Evolutionary conservation across 352 stramenopile genomes (phyloP).

Genomic region (Globisporangium iwayamae): DNA sequence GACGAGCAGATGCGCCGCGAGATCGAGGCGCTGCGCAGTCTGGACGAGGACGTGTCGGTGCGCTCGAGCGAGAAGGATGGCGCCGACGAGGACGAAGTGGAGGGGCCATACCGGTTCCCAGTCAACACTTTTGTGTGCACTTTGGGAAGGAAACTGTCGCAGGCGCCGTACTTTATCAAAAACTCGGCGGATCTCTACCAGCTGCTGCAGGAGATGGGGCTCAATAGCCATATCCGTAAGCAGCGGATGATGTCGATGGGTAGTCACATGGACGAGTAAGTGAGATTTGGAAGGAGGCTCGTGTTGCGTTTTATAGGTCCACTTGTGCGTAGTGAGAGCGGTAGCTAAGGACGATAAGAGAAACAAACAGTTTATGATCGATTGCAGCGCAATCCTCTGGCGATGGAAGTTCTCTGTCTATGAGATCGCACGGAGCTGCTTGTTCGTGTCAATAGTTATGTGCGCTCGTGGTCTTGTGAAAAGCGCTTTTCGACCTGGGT

Average conservation of each 20-base stretch:
- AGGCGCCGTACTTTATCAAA: constrained; percentile 86
- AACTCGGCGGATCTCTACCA: constrained; percentile 84
- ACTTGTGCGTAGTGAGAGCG: background rate
- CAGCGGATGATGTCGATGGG: constrained; percentile 65
- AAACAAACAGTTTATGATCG: background rate
- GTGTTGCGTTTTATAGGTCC: background rate
- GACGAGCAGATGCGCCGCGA: constrained; percentile 21
- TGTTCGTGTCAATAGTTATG: too few species aligned
- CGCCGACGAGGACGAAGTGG: constrained; percentile 18
- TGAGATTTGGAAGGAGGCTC: background rate
- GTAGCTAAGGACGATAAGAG: background rate
- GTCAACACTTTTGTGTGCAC: constrained; percentile 87
- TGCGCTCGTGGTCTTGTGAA: too few species aligned
- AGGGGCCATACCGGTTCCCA: constrained; percentile 63
- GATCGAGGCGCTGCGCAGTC: constrained; percentile 15
- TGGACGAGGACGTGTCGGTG: constrained; percentile 21
- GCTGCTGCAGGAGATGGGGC: constrained; percentile 79
- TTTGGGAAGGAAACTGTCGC: constrained; percentile 72
- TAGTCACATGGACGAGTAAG: constrained; percentile 21
- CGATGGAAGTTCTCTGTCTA: too few species aligned
- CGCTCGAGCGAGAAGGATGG: constrained; percentile 26
- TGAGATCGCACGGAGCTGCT: too few species aligned
- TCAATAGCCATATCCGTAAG: constrained; percentile 75
- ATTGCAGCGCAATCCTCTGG: background rate
- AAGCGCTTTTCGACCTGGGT: too few species aligned